Conservation (phyloP, 106 monocot species). For the Iris macrosiphon region DNA sequence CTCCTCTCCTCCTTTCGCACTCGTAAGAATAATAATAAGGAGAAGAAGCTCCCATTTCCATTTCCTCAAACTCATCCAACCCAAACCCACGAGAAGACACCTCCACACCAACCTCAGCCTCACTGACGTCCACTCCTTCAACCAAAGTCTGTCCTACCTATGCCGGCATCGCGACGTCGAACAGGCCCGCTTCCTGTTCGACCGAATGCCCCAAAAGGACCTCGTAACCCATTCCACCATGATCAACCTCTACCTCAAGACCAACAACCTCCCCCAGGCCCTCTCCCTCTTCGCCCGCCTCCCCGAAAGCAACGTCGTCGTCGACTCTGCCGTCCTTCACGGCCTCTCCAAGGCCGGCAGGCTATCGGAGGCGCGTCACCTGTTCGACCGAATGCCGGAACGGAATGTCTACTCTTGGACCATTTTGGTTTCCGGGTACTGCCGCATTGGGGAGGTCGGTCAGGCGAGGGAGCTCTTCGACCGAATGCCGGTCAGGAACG, state of each 20-base stretch:
- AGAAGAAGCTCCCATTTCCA: too few species aligned
- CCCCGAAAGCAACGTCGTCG: slow-evolving; percentile 23
- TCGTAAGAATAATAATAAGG: too few species aligned
- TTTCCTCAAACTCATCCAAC: too few species aligned
- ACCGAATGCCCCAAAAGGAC: slow-evolving; percentile 29
- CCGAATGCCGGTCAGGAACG: slow-evolving; percentile 32
- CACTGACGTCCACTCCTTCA: slow-evolving; percentile 16
- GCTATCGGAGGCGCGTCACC: slow-evolving; percentile 13
- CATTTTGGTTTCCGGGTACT: slow-evolving; percentile 32
- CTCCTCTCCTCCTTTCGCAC: too few species aligned
- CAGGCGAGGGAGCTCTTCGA: slow-evolving; percentile 24
- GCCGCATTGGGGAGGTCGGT: slow-evolving; percentile 1
- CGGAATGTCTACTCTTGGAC: slow-evolving; percentile 39
- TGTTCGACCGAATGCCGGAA: slow-evolving; percentile 26
- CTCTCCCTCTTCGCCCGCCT: slow-evolving; percentile 16
- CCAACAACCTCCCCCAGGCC: slow-evolving; percentile 15
- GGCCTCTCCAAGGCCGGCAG: slow-evolving; percentile 26
- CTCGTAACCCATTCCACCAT: slow-evolving; percentile 26
- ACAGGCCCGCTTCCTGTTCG: slow-evolving; percentile 25
- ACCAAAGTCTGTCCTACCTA: slow-evolving; percentile 9
- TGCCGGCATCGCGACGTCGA: slow-evolving; percentile 2
- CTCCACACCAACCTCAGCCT: too few species aligned
- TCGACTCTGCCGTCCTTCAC: slow-evolving; percentile 34
- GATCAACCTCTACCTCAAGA: slow-evolving; percentile 29
- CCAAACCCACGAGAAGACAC: too few species aligned